Evolutionary conservation across 306 rosid genomes (phyloP).

Genomic region (Sesbania bispinosa): DNA sequence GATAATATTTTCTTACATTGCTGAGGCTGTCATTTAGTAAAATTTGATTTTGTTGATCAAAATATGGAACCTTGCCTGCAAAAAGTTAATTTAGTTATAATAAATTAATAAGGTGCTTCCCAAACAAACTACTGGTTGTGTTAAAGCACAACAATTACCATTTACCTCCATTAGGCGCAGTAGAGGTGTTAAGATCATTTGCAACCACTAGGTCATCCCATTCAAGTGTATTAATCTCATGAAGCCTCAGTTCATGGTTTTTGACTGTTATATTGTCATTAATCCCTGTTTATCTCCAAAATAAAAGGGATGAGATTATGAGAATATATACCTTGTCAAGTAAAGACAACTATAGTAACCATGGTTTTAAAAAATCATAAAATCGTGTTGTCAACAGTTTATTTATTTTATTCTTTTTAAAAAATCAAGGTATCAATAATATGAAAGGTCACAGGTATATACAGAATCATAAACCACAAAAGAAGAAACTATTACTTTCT

Average conservation of each 20-base stretch:
- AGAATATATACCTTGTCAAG: slow-evolving; percentile 23
- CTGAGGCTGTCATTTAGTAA: slow-evolving; percentile 34
- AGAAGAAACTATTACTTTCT: not conserved
- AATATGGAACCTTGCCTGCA: slow-evolving; percentile 46
- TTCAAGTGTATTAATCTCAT: slow-evolving; percentile 93
- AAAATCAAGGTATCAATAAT: slow-evolving; percentile 4
- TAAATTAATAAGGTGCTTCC: slow-evolving; percentile 21
- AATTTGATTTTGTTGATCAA: slow-evolving; percentile 56
- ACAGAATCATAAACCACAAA: not conserved
- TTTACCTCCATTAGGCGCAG: slow-evolving; percentile 62
- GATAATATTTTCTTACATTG: slow-evolving; percentile 51
- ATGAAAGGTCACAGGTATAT: not conserved
- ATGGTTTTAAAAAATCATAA: not conserved
- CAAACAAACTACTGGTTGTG: slow-evolving; percentile 9
- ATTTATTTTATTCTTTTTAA: not conserved
- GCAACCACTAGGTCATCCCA: slow-evolving; percentile 90
- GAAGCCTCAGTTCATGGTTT: slow-evolving; percentile 65
- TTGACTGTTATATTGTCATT: slow-evolving; percentile 37
- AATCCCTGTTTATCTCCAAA: slow-evolving; percentile 48
- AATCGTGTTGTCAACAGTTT: not conserved
- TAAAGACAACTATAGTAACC: slow-evolving; percentile 4
- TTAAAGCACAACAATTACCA: slow-evolving; percentile 36
- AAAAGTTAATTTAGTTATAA: slow-evolving; percentile 11
- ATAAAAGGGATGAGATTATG: slow-evolving; percentile 5
- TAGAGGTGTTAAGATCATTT: slow-evolving; percentile 42